Conservation (phyloP, 495 filamentous ascomycete species). For the Chaetomium cochliodes region DNA sequence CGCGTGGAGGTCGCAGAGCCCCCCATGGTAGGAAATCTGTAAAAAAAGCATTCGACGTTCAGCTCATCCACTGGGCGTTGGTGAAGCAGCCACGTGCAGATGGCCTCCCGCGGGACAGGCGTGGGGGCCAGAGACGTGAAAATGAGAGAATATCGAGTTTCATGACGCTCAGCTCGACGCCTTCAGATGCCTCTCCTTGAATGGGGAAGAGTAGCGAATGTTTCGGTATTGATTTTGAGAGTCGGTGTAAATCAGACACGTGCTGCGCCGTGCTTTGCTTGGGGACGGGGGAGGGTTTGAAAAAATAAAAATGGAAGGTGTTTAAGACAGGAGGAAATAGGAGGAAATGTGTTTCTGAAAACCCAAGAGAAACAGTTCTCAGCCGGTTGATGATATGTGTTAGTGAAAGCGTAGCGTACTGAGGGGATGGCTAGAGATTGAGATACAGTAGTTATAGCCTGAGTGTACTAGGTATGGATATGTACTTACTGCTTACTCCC, state of each 20-base stretch:
- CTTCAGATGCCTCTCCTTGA: not conserved
- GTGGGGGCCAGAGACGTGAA: not conserved
- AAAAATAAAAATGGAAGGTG: too few species aligned
- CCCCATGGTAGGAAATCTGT: not conserved
- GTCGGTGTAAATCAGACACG: not conserved
- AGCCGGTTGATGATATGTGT: too few species aligned
- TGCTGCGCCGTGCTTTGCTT: too few species aligned
- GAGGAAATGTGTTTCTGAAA: too few species aligned
- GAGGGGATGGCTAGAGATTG: too few species aligned
- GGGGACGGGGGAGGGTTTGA: too few species aligned
- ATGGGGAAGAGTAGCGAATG: not conserved
- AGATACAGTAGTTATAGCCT: too few species aligned
- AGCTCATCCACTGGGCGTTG: not conserved
- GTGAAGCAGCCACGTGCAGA: not conserved
- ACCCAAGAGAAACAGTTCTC: too few species aligned
- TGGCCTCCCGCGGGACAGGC: not conserved
- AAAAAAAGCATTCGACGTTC: not conserved
- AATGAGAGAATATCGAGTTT: not conserved
- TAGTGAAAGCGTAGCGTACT: too few species aligned
- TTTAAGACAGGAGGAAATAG: too few species aligned
- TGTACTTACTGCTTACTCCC: too few species aligned
- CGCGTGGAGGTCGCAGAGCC: not conserved
- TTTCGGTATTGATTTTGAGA: not conserved
- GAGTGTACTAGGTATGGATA: too few species aligned
- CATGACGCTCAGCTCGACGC: not conserved